Conservation (phyloP, 169 alveolate species). For the Cryptosporidium andersoni region DNA sequence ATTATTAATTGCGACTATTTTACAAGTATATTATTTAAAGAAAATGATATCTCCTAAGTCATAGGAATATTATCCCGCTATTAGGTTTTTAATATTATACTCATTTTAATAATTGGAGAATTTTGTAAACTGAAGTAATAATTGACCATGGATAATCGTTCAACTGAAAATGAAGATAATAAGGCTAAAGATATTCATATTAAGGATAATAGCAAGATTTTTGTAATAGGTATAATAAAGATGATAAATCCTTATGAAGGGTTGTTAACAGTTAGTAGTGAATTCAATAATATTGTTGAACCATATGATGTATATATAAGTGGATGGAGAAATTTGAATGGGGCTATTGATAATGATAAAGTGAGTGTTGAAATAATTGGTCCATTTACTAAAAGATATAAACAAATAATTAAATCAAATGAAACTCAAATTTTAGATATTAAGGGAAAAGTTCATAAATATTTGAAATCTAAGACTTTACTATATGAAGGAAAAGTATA, state of each 20-base stretch:
- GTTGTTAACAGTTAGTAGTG: constrained; percentile 1
- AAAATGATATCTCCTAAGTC: constrained; percentile 6
- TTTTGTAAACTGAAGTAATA: neutral
- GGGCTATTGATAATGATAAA: constrained; percentile 11
- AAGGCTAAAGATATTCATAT: neutral
- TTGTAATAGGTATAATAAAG: constrained; percentile 2
- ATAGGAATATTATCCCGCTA: neutral
- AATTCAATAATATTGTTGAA: neutral
- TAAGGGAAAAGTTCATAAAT: neutral
- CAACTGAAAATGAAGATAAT: neutral
- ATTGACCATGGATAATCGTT: neutral
- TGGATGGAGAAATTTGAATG: neutral
- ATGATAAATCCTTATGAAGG: constrained; percentile 14
- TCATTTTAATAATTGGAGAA: neutral
- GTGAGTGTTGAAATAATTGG: constrained; percentile 1
- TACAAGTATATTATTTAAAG: constrained; percentile 17
- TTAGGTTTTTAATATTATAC: neutral
- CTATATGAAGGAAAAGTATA: neutral
- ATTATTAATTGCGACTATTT: constrained; percentile 9
- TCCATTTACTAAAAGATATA: neutral
- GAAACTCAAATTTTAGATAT: neutral
- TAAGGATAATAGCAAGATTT: too few relatives aligned
- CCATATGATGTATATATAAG: constrained; percentile 12
- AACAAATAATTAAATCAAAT: neutral
- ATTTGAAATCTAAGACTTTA: neutral